Evolutionary conservation across 352 stramenopile species (phyloP).

Genomic region (Phytopythium montanum): DNA sequence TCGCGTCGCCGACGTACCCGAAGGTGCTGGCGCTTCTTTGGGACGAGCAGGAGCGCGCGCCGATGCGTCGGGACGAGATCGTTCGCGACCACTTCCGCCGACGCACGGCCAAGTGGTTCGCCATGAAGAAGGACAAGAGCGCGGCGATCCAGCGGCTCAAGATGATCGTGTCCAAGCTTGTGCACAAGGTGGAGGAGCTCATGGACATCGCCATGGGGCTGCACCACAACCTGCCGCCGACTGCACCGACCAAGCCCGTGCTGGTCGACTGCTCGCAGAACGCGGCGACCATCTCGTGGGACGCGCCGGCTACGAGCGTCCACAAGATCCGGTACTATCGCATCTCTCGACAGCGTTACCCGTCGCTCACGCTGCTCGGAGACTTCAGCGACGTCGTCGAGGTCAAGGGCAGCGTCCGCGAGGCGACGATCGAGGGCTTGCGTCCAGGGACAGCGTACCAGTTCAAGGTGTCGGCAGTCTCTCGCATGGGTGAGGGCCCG

Average conservation of each 20-base stretch:
- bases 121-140: constrained; percentile 83
- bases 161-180: constrained; percentile 84
- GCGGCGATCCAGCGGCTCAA: constrained; percentile 79
- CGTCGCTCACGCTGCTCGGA: constrained; percentile 75
- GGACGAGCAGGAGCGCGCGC: constrained; percentile 44
- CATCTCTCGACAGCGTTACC: constrained; percentile 76
- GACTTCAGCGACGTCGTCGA: constrained; percentile 82
- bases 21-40: constrained; percentile 49
- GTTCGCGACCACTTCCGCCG: constrained; percentile 57
- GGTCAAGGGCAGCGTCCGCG: constrained; percentile 49
- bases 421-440: constrained; percentile 68
- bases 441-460: constrained; percentile 79
- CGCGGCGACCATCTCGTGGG: constrained; percentile 71
- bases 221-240: constrained; percentile 80
- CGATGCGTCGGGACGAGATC: constrained; percentile 54
- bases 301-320: constrained; percentile 46
- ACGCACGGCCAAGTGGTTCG: constrained; percentile 70
- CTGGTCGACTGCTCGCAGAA: constrained; percentile 67
- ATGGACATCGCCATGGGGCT: constrained; percentile 87
- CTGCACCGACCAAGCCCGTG: constrained; percentile 57
- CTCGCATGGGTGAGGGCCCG: constrained; percentile 81
- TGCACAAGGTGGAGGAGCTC: constrained; percentile 87
- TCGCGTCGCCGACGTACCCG: constrained; percentile 52
- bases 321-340: constrained; percentile 84
- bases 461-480: constrained; percentile 84